Evolutionary conservation across 2,329 filamentous ascomycete genomes (phyloP).

Genomic region (Daldinia sp.): DNA sequence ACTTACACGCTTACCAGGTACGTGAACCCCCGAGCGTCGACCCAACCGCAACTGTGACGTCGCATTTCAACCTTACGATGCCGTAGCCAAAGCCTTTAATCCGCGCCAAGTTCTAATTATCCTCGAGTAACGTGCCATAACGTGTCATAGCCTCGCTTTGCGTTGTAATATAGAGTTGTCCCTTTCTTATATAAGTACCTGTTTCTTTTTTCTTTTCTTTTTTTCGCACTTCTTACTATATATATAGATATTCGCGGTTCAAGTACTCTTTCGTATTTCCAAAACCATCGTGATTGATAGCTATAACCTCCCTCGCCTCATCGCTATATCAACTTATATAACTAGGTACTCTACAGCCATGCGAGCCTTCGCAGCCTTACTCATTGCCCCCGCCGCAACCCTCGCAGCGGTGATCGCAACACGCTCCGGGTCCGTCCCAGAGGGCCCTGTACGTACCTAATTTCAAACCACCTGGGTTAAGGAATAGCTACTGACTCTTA

Average conservation of each 20-base stretch:
- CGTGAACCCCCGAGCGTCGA: neutral
- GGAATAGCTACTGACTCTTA: neutral
- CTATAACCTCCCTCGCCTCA: neutral
- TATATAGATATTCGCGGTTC: neutral
- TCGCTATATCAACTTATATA: neutral
- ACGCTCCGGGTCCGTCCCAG: slow-evolving; percentile 9
- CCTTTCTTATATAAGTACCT: neutral
- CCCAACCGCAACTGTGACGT: slow-evolving; percentile 15
- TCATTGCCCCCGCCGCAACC: slow-evolving; percentile 6
- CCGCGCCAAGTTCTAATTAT: neutral
- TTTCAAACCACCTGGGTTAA: no score
- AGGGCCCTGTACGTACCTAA: slow-evolving; percentile 15
- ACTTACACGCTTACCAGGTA: neutral
- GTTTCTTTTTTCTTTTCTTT: neutral
- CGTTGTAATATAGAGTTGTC: neutral
- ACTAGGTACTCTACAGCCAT: neutral
- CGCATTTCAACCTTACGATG: slow-evolving; percentile 7
- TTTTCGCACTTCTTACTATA: neutral
- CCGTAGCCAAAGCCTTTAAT: neutral
- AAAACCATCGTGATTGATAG: neutral
- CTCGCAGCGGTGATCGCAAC: slow-evolving; percentile 11
- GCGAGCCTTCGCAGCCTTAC: slow-evolving; percentile 5
- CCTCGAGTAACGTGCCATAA: slow-evolving; percentile 27
- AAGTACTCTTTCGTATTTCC: neutral
- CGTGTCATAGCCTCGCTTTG: no score